Evolutionary conservation across 495 filamentous ascomycete genomes (phyloP).

Genomic region (Parathielavia hyrcaniae): DNA sequence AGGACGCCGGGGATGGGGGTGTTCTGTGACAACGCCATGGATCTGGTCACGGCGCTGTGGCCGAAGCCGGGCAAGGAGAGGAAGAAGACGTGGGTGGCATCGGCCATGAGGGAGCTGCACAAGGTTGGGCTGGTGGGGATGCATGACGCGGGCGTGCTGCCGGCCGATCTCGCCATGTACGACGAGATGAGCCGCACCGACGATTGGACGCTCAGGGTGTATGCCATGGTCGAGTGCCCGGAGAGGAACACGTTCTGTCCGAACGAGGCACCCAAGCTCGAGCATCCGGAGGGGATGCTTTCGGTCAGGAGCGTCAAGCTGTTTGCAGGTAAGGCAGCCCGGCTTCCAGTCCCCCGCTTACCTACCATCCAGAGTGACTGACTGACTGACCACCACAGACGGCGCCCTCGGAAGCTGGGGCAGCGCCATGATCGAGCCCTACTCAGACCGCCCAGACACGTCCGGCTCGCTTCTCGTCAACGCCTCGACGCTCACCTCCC

Average conservation of each 20-base stretch:
- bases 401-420: conserved; percentile 61
- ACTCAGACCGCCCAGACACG: conserved; percentile 50
- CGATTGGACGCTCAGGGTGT: conserved; percentile 51
- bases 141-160: conserved; percentile 55
- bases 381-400: conserved; percentile 38
- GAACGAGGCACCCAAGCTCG: conserved; percentile 36
- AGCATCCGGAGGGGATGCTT: conserved; percentile 40
- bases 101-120: conserved; percentile 53
- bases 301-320: conserved; percentile 52
- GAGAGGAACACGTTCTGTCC: conserved; percentile 56
- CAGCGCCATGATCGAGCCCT: conserved; percentile 56
- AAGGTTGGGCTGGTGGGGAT: conserved; percentile 56
- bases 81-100: conserved; percentile 45
- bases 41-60: conserved; percentile 49
- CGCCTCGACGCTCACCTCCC: conserved; percentile 42
- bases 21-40: conserved; percentile 66
- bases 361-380: neutral
- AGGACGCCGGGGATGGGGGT: conserved; percentile 54
- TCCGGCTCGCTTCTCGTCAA: conserved; percentile 57
- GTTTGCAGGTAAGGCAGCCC: conserved; percentile 46
- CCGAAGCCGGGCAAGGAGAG: conserved; percentile 45
- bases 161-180: conserved; percentile 46
- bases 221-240: conserved; percentile 59
- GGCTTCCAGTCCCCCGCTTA: neutral
- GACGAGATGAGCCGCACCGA: conserved; percentile 42